Evolutionary conservation across 768 basidiomycete species (phyloP).

Genomic region (Mycena latifolia): DNA sequence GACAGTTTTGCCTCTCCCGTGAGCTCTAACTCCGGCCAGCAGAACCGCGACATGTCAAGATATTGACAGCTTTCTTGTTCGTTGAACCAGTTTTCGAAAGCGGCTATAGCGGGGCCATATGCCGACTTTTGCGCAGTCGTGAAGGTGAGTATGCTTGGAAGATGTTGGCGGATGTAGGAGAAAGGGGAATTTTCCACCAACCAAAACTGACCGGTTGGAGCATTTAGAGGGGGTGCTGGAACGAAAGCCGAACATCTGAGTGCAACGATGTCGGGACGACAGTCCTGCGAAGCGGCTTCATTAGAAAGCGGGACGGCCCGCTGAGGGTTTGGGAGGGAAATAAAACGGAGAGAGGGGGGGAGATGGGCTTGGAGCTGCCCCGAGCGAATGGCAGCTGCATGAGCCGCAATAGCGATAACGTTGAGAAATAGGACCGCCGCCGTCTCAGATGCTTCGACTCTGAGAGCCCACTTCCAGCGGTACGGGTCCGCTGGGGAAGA

Average conservation of each 20-base stretch:
- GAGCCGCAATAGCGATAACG: conserved; percentile 19
- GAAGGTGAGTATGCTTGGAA: conserved; percentile 6
- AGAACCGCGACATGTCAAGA: conserved; percentile 15
- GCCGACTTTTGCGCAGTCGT: neutral
- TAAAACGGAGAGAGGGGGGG: conserved; percentile 20
- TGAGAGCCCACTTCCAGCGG: conserved; percentile 21
- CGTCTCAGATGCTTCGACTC: conserved; percentile 11
- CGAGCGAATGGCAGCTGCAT: conserved; percentile 21
- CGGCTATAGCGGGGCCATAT: neutral
- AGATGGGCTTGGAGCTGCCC: conserved; percentile 1
- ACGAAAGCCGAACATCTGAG: conserved; percentile 9
- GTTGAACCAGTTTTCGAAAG: conserved; percentile 14
- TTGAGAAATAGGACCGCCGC: conserved; percentile 18
- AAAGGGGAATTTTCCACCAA: conserved; percentile 11
- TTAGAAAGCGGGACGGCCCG: conserved; percentile 14
- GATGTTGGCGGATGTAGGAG: conserved; percentile 6
- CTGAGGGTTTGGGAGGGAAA: conserved; percentile 11
- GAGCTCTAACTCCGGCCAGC: neutral
- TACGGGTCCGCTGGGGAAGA: conserved; percentile 1
- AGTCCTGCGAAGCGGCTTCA: conserved; percentile 16
- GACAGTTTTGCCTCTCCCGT: neutral
- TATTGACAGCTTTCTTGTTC: neutral
- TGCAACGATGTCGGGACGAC: conserved; percentile 18
- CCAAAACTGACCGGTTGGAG: neutral
- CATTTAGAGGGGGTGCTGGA: neutral